A percentile compares a stretch with the other conserved stretches of the same genome.
Evolutionary conservation across 176 grass and related monocot species (phyloP).

Genomic region (Miscanthus lutarioriparius): DNA sequence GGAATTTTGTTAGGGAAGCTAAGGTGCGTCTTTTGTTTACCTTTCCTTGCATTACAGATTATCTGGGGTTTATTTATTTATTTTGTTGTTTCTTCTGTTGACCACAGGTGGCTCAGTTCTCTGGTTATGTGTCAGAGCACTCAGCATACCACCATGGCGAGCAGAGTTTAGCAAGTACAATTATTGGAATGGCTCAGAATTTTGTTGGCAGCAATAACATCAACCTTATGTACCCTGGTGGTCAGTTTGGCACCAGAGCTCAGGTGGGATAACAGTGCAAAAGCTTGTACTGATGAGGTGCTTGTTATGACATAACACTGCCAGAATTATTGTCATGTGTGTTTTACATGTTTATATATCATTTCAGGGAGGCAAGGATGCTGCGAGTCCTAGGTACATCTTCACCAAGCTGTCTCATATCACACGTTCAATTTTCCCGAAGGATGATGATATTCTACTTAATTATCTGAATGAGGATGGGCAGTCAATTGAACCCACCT

Average conservation of each 20-base stretch:
- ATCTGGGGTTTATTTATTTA: background rate
- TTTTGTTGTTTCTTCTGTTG: background rate
- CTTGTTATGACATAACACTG: background rate
- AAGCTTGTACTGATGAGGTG: background rate
- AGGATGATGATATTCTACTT: conserved; percentile 88
- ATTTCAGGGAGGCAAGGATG: conserved; percentile 88
- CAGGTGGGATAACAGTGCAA: conserved; percentile 35
- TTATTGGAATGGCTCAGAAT: conserved; percentile 93
- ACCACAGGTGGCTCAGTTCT: conserved; percentile 82
- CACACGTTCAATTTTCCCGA: conserved; percentile 71
- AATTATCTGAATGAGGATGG: conserved; percentile 85
- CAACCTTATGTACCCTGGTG: conserved; percentile 65
- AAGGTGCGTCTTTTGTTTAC: conserved; percentile 46
- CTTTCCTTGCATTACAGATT: background rate
- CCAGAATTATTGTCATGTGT: background rate
- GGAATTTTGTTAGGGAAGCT: conserved; percentile 68
- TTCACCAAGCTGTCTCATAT: conserved; percentile 57
- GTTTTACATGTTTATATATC: background rate
- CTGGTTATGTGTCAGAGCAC: conserved; percentile 93
- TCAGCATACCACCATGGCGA: conserved; percentile 90
- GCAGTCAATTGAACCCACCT: conserved; percentile 79
- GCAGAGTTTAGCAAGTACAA: conserved; percentile 76
- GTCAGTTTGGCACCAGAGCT: conserved; percentile 84
- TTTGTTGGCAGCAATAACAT: conserved; percentile 97
- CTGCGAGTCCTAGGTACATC: conserved; percentile 75